Percentiles rank a stretch among this genome's conserved stretches.
Evolutionary conservation across 2,329 filamentous ascomycete species (phyloP).

Genomic region (Sclerotinia minor): DNA sequence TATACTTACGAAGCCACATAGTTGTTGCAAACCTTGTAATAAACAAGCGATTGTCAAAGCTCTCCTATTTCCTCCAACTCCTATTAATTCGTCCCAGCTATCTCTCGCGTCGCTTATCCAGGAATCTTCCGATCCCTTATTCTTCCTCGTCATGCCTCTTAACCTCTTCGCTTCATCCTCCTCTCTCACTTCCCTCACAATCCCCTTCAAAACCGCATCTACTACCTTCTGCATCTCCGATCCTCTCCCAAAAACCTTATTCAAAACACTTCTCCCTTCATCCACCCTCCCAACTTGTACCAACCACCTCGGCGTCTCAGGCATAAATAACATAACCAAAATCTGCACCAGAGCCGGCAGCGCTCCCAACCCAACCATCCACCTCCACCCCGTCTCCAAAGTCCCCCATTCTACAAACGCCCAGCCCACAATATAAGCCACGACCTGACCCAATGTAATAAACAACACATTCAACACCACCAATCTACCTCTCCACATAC

Average conservation of each 20-base stretch:
- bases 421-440: constrained; percentile 86
- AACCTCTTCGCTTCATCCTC: constrained; percentile 55
- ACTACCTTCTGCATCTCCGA: constrained; percentile 51
- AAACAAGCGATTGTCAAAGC: constrained; percentile 84
- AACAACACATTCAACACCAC: constrained; percentile 82
- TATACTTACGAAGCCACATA: constrained; percentile 73
- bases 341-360: constrained; percentile 73
- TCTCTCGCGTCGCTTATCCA: constrained; percentile 41
- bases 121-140: constrained; percentile 27
- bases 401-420: constrained; percentile 59
- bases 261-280: constrained; percentile 65
- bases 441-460: constrained; percentile 83
- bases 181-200: constrained; percentile 72
- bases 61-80: constrained; percentile 64
- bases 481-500: constrained; percentile 71
- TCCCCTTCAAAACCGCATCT: constrained; percentile 63
- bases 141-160: constrained; percentile 32
- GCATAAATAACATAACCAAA: constrained; percentile 68
- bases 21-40: constrained; percentile 82
- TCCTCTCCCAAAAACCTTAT: constrained; percentile 58
- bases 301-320: constrained; percentile 87
- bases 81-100: constrained; percentile 55
- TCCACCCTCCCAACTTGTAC: constrained; percentile 64
- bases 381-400: constrained; percentile 70
- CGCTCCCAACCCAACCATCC: constrained; percentile 87